Conservation (phyloP, 345 rosid species). For the Euclidium syriacum region DNA sequence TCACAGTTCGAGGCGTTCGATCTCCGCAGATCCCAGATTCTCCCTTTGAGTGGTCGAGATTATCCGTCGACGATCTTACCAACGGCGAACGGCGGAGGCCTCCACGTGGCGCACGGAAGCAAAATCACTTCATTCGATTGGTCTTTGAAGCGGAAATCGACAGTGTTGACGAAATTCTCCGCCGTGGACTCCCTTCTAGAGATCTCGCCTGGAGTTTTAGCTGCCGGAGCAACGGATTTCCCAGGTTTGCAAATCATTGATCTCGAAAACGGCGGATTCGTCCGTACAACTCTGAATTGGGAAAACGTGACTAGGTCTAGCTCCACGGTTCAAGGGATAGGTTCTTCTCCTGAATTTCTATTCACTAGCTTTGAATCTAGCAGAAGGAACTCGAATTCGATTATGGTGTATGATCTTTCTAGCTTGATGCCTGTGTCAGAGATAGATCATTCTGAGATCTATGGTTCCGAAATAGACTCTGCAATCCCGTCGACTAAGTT, state of each 20-base stretch:
- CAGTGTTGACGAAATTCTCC: constrained; percentile 69
- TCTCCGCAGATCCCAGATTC: constrained; percentile 50
- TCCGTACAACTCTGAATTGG: constrained; percentile 57
- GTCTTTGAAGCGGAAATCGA: constrained; percentile 63
- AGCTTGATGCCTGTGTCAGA: constrained; percentile 57
- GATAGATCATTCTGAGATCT: constrained; percentile 69
- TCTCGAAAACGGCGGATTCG: constrained; percentile 60
- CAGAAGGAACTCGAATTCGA: constrained; percentile 75
- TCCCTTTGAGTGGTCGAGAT: constrained; percentile 70
- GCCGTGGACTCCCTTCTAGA: constrained; percentile 80
- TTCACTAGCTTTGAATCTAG: constrained; percentile 92
- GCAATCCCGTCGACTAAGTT: constrained; percentile 78
- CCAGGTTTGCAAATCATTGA: constrained; percentile 81
- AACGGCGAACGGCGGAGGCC: constrained; percentile 46
- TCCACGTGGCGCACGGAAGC: constrained; percentile 87
- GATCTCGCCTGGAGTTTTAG: constrained; percentile 49
- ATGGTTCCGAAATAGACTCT: constrained; percentile 68
- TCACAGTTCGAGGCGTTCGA: constrained; percentile 73
- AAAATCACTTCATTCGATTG: constrained; percentile 91
- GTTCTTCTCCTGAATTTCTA: constrained; percentile 48
- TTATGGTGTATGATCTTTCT: constrained; percentile 71
- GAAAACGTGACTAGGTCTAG: constrained; percentile 63
- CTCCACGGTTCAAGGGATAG: constrained; percentile 83
- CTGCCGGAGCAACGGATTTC: constrained; percentile 87
- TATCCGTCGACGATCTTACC: constrained; percentile 58